Base-by-base conservation (phyloP, 805 yeast genomes). In the Scheffersomyces stipitis region DNA sequence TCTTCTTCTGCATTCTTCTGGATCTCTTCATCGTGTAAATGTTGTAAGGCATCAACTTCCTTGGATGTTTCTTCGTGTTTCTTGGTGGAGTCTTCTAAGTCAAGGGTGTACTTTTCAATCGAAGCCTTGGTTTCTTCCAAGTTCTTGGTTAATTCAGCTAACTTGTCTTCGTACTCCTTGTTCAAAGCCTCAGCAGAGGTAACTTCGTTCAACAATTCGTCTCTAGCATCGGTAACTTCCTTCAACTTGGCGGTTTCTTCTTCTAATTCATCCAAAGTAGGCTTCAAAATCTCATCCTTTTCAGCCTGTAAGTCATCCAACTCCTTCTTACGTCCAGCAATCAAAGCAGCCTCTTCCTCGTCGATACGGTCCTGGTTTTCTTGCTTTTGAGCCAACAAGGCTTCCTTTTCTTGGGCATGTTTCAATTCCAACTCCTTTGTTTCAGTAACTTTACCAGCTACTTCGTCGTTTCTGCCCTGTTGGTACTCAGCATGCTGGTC, bases 281-380 rank as follows among this genome's bases (percentile, higher is more conserved):
- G 86, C 33, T 74, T 71, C 45, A 79, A 55, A 33, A 70, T 71
- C 38, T 64, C 76, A 48, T 78, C 81, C 47, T 71, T 70, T 48
- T 74, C 81, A 10, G 65, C 62, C 52, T 78, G 78, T 56, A 76
- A 61, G 26, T 66, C 68, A 13, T 58, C 61, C 53, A 75, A 74
- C 37, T 73, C 78, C 10, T 55, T 57, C 43, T 66, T 64, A 50
- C 81, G 69, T 30, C 56, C 71, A n/a, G 52, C 56, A 44, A 70
- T 71, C 44, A 69, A 64, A 16, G 54, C 73, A 3, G 56, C 60
- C 48, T 75, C 78, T 40, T 64, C 69, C 16, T 54, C 62, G 37
- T 63, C 69, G 33, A 76, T 63, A 36, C 60, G 60, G 31, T 69
- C 72, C 46, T 70, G 75, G 42, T 72, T 69, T 26, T 60, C 75